Conservation (phyloP, 305 asterid species). For the Rubia balearica region DNA sequence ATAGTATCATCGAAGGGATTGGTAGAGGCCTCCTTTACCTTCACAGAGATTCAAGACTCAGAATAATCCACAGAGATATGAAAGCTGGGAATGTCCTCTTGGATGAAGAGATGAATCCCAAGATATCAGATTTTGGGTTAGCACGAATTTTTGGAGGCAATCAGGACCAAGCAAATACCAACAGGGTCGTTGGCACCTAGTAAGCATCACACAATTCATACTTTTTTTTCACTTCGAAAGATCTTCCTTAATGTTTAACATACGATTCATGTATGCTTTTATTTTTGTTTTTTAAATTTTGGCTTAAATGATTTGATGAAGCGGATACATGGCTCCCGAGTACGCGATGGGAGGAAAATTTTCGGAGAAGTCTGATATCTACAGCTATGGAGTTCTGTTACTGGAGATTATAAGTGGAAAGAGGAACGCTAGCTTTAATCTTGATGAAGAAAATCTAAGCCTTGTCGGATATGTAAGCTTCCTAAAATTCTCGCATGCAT, state of each 20-base stretch:
- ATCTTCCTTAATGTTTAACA: too few relatives aligned
- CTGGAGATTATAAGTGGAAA: constrained; percentile 17
- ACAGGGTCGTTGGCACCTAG: constrained; percentile 14
- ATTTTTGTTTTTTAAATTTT: too few relatives aligned
- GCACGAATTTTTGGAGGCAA: constrained; percentile 15
- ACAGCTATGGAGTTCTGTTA: constrained; percentile 15
- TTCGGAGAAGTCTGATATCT: constrained; percentile 17
- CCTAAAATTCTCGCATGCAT: not conserved
- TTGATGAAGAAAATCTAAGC: constrained; percentile 10
- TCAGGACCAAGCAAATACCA: constrained; percentile 12
- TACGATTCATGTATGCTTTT: too few relatives aligned
- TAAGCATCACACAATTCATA: constrained; percentile 5
- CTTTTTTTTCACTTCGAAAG: too few relatives aligned
- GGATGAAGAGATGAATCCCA: constrained; percentile 17
- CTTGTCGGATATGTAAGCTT: constrained; percentile 15
- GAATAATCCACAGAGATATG: constrained; percentile 16
- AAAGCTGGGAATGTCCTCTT: constrained; percentile 19
- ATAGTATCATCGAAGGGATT: constrained; percentile 14
- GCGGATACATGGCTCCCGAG: constrained; percentile 20
- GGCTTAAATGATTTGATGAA: constrained; percentile 1
- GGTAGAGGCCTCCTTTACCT: constrained; percentile 21
- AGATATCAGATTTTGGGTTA: constrained; percentile 21
- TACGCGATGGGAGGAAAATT: constrained; percentile 14
- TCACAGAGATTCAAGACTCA: constrained; percentile 20
- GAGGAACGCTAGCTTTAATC: constrained; percentile 3